Evolutionary conservation across 2,329 filamentous ascomycete species (phyloP), one percentile per base, ranked within the genome.

Genomic region (Trichoderma brevicompactum): DNA sequence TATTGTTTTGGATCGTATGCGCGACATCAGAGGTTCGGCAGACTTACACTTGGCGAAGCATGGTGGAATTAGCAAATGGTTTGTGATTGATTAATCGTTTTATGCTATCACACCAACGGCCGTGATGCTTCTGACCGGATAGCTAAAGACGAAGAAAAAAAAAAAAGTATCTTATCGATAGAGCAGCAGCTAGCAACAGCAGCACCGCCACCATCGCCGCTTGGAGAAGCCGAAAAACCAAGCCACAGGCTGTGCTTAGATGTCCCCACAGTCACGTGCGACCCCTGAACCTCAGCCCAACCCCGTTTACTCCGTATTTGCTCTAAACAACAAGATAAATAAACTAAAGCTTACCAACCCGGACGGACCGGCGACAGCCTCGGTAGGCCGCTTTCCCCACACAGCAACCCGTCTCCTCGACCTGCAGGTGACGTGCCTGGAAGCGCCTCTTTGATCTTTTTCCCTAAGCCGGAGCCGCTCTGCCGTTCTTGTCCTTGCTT

Each of bases 31-130:
- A n/a, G 17, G 13, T n/a, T 38, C 5, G 4, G n/a, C 38, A 7
- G 8, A 64, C 80, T 66, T 75, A 82, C 81, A 83, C 78, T 80
- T 82, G 80, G 60, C 81, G 80, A 71, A 83, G 78, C 81, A 83
- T 83, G 60, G 71, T 78, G 69, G 49, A 60, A 67, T 53, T 70
- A 0, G 56, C 68, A 46, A 56, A 66, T 69, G 61, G 23, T 32
- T 63, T 23, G 43, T 43, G 34, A 32, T 43, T 49, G 53, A 62
- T 67, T 56, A n/a, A 38, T 49, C n/a, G 5, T 6, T 10, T 38
- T 46, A 54, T 55, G 43, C 59, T 65, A 43, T 23, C 43, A 41
- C 28, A 12, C 32, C 52, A 46, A 41, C 13, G 17, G 40, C 49
- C 40, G 28, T 17, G 40, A 63, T 46, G 49, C 41, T 46, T 63